Percentiles rank a stretch among this genome's conserved stretches.
phyloP scores from a whole-genome alignment of 2,329 filamentous ascomycete species.

The Cytospora schulzeri region DNA sequence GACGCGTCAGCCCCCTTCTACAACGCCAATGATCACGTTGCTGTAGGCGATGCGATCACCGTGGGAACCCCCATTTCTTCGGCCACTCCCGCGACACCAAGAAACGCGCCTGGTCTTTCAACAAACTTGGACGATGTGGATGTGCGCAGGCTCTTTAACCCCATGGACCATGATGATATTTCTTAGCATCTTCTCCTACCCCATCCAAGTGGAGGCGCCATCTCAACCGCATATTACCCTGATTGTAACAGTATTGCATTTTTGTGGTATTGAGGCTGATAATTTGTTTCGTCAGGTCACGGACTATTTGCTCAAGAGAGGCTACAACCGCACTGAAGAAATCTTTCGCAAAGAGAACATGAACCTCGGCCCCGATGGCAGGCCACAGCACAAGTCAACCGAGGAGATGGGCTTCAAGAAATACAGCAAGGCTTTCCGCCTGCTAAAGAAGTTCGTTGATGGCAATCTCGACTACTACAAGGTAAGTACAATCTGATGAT shows the following conservation, averaged over 20 bases:
- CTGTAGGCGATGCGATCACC: background rate
- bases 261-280: constrained; percentile 3
- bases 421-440: constrained; percentile 73
- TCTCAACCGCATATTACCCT: background rate
- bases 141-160: background rate
- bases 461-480: constrained; percentile 94
- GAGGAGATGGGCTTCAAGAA: constrained; percentile 75
- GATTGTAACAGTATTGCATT: background rate
- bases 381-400: constrained; percentile 66
- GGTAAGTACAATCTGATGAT: constrained; percentile 45
- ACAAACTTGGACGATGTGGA: background rate
- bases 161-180: background rate
- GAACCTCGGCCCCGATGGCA: constrained; percentile 77
- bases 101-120: background rate
- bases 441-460: constrained; percentile 82
- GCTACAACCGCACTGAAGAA: constrained; percentile 89
- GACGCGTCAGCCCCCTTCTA: background rate
- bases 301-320: constrained; percentile 93
- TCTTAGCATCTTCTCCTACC: background rate
- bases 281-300: constrained; percentile 59
- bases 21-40: background rate
- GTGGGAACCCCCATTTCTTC: background rate
- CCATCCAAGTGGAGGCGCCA: background rate
- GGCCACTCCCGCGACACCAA: background rate
- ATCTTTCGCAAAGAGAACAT: constrained; percentile 90